Base-by-base conservation (phyloP, 2,329 filamentous ascomycete species). In the Cordyceps tenuipes region DNA sequence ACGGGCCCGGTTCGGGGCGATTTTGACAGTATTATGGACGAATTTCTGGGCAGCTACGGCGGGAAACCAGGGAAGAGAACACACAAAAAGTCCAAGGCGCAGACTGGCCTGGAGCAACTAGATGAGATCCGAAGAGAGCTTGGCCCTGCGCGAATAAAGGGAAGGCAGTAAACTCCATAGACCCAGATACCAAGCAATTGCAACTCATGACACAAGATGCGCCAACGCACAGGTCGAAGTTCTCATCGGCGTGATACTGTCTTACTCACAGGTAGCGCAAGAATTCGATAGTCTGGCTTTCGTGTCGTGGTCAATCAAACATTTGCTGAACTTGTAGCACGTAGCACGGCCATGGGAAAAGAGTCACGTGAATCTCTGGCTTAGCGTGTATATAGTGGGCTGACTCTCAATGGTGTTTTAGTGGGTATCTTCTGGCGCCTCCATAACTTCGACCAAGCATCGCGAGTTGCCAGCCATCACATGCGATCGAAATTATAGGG, bases 1-100 rank as follows among this genome's bases (percentile, higher is more conserved):
- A 82, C 75, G 70, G 88, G 87, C 0, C 82, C 87, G 10, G 76
- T 90, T 43, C 80, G 91, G 50, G 78, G 81, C 44, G 92, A 97
- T 70, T 96, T 99, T 73, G 87, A 96, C 70, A 83, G 79, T 63
- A 91, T 97, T 70, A 85, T 99, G 79, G 93, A 97, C 70, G 92
- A 96, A 60, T 99, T 99, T 75, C 75, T 97, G 29, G 89, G 86
- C 9, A 85, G 79, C 39, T 88, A 90, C 69, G 83, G 83, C 29
- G 59, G 59, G 10, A 87, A 85, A 73, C 81, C 81, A 26, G 88
- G 88, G 2, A 91, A 91, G 76, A 87, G 86, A 71, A 78, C 80
- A 12, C 82, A 91, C 21, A 93, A 92, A 76, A 91, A 92, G 75
- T 87, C 87, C 19, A 90, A 88, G 69, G 85, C 88, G 64, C 87